Percentiles rank a stretch among this genome's conserved stretches.
These are phyloP conservation scores for Penicillium bialowiezense DNA, from an alignment of 495 filamentous ascomycete species.

Conservation along the genomic window DNA sequence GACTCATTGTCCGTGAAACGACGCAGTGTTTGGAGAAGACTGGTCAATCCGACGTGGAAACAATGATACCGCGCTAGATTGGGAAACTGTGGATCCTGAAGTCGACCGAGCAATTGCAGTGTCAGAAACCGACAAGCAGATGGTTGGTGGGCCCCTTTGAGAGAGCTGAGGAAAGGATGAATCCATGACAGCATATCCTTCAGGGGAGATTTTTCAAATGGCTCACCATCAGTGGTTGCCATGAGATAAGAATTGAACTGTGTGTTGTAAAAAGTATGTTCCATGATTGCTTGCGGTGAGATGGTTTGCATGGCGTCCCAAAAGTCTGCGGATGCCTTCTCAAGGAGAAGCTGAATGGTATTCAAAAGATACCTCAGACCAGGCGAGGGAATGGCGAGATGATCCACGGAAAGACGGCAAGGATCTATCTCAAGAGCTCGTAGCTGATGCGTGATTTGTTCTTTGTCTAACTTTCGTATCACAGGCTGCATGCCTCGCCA, in stretches of 20 bases:
- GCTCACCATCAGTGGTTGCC: constrained; percentile 51
- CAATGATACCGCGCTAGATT: constrained; percentile 46
- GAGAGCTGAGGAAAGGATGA: constrained; percentile 68
- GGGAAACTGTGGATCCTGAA: constrained; percentile 53
- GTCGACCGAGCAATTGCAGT: constrained; percentile 63
- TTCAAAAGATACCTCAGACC: constrained; percentile 61
- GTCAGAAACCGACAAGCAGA: constrained; percentile 70
- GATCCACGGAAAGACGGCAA: constrained; percentile 71
- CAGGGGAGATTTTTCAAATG: constrained; percentile 52
- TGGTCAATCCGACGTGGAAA: constrained; percentile 47
- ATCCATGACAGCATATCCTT: constrained; percentile 71
- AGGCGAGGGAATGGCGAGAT: constrained; percentile 60
- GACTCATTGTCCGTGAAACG: constrained; percentile 52
- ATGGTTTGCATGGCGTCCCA: constrained; percentile 83
- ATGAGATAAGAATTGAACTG: constrained; percentile 61
- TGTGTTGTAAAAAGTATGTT: constrained; percentile 71
- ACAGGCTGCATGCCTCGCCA: constrained; percentile 76
- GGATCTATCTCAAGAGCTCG: constrained; percentile 76
- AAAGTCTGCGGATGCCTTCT: constrained; percentile 71
- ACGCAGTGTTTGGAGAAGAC: constrained; percentile 49
- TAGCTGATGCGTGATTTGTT: constrained; percentile 72
- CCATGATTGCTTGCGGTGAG: constrained; percentile 67
- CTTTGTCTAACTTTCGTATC: constrained; percentile 64
- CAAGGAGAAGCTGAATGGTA: constrained; percentile 63
- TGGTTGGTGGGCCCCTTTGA: constrained; percentile 65